Conservation (phyloP, 345 rosid genomes). For the Populus deltoides region DNA sequence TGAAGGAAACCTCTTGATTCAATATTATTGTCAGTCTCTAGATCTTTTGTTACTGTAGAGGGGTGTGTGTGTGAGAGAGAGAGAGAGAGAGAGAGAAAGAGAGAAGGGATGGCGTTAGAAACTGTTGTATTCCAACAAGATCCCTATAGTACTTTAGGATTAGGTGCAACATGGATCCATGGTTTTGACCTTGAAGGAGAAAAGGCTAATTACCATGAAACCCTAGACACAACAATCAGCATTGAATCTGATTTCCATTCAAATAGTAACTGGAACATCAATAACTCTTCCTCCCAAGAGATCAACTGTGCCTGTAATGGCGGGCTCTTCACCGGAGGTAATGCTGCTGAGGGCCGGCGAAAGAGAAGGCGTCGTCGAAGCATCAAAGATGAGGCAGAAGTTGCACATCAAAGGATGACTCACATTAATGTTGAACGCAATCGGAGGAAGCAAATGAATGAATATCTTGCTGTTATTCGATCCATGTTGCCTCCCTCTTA, state of each 20-base stretch:
- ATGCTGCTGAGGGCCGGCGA: constrained; percentile 22
- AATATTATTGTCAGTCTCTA: background rate
- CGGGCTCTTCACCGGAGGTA: constrained; percentile 5
- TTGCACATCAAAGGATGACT: constrained; percentile 62
- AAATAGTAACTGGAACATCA: background rate
- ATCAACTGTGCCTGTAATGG: background rate
- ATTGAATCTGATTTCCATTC: constrained; percentile 20
- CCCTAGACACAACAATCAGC: background rate
- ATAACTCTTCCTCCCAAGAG: constrained; percentile 20
- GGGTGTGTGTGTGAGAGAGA: background rate
- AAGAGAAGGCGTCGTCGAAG: constrained; percentile 43
- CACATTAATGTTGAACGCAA: constrained; percentile 75
- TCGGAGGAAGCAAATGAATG: constrained; percentile 71
- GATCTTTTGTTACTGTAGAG: background rate
- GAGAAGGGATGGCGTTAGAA: constrained; percentile 29
- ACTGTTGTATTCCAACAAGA: constrained; percentile 36
- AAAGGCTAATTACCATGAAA: constrained; percentile 2
- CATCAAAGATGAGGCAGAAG: constrained; percentile 46
- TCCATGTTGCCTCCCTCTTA: constrained; percentile 60
- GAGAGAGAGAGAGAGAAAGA: too few species aligned
- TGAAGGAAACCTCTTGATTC: background rate
- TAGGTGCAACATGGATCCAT: constrained; percentile 9
- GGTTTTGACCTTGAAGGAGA: constrained; percentile 16
- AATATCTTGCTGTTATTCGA: constrained; percentile 52
- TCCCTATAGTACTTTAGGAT: constrained; percentile 18